A percentile compares a stretch with the other conserved stretches of the same genome.
phyloP scores from a whole-genome alignment of 140 eudicot genomes.

The Erigeron philadelphicus region DNA sequence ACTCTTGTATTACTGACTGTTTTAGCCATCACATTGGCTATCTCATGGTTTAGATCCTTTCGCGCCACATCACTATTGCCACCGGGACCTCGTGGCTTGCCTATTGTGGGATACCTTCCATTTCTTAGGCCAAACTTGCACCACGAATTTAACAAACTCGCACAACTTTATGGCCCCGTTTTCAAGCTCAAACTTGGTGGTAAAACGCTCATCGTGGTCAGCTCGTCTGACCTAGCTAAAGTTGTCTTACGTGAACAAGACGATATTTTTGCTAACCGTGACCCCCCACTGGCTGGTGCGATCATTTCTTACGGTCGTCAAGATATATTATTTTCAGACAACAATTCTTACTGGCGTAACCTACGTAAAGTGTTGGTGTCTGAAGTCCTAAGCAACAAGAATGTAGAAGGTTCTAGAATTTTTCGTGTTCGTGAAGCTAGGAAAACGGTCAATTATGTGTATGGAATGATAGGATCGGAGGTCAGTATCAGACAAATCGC shows the following conservation, averaged over 20 bases:
- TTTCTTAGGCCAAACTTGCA: constrained; percentile 11
- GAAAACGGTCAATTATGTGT: not conserved
- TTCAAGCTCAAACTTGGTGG: constrained; percentile 7
- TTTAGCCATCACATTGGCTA: not conserved
- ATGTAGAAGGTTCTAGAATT: not conserved
- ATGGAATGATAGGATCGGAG: not conserved
- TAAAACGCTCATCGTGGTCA: not conserved
- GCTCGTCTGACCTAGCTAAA: constrained; percentile 10
- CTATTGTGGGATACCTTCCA: constrained; percentile 1
- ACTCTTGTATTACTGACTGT: not conserved
- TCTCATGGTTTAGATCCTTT: not conserved
- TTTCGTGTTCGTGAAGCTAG: not conserved
- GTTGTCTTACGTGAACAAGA: constrained; percentile 9
- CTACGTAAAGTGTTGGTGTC: constrained; percentile 1
- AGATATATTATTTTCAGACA: not conserved
- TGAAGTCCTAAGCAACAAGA: not conserved
- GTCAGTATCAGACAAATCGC: not conserved
- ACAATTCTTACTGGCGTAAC: constrained; percentile 1
- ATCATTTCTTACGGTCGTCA: not conserved
- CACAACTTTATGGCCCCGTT: constrained; percentile 11
- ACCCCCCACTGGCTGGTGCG: constrained; percentile 2
- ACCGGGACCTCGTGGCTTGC: constrained; percentile 13
- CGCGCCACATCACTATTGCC: not conserved
- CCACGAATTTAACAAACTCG: constrained; percentile 2
- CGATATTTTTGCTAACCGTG: constrained; percentile 10